Percentiles rank a stretch among this genome's conserved stretches.
Evolutionary conservation across 2,329 filamentous ascomycete genomes (phyloP).

Genomic region (Paecilomyces sp.): DNA sequence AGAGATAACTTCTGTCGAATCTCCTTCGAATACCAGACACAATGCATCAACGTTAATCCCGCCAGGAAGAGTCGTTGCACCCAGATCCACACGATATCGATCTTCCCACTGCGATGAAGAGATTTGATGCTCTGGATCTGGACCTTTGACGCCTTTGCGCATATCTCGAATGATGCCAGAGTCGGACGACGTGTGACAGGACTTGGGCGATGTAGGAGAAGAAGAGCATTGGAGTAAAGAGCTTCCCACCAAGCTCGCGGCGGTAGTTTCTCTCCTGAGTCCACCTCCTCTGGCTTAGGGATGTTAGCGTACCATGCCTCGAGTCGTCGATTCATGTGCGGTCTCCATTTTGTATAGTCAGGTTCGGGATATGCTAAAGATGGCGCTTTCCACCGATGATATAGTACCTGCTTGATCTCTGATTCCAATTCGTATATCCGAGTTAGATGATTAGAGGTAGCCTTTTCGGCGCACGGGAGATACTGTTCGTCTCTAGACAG

Average conservation of each 20-base stretch:
- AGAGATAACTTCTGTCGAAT: slow-evolving; percentile 17
- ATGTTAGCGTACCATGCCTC: slow-evolving; percentile 23
- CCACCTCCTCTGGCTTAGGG: slow-evolving; percentile 15
- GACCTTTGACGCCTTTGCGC: slow-evolving; percentile 18
- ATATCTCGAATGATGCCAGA: slow-evolving; percentile 15
- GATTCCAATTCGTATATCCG: slow-evolving; percentile 23
- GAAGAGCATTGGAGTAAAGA: slow-evolving; percentile 21
- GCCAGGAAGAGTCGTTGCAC: slow-evolving; percentile 28
- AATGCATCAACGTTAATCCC: slow-evolving; percentile 22
- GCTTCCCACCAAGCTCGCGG: slow-evolving; percentile 23
- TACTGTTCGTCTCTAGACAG: slow-evolving; percentile 18
- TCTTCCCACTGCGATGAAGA: slow-evolving; percentile 22
- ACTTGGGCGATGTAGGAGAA: slow-evolving; percentile 25
- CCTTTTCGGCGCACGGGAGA: neutral
- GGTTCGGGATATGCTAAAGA: slow-evolving; percentile 22
- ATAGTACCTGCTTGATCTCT: slow-evolving; percentile 27
- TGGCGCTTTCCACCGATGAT: slow-evolving; percentile 16
- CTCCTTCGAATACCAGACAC: slow-evolving; percentile 25
- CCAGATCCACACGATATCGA: slow-evolving; percentile 24
- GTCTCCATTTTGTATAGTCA: slow-evolving; percentile 19
- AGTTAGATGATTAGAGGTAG: slow-evolving; percentile 21
- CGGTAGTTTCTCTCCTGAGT: slow-evolving; percentile 21
- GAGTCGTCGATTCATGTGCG: slow-evolving; percentile 22
- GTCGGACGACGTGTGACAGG: slow-evolving; percentile 13
- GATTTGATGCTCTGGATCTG: slow-evolving; percentile 21